A percentile compares a stretch with the other conserved stretches of the same genome.
phyloP scores from a whole-genome alignment of 164 flowering plant genomes.

The Tetrastigma voinierianum region DNA sequence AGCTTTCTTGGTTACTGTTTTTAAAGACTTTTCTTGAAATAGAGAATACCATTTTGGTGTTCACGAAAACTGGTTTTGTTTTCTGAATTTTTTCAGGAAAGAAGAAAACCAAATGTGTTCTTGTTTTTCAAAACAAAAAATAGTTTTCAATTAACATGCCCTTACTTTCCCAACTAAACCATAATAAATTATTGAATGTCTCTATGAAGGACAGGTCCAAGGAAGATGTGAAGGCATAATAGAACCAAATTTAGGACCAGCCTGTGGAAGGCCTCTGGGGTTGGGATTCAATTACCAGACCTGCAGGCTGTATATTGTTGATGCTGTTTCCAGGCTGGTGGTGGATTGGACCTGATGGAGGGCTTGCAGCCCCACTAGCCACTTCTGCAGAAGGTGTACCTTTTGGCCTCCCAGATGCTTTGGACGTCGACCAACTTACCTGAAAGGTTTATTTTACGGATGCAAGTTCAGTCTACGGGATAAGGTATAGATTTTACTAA shows the following conservation, averaged over 20 bases:
- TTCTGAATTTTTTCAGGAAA: background rate
- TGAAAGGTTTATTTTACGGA: conserved; percentile 29
- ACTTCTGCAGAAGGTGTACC: conserved; percentile 16
- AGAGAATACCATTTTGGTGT: too few relatives aligned
- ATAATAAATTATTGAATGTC: background rate
- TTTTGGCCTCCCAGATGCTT: conserved; percentile 12
- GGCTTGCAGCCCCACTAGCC: conserved; percentile 16
- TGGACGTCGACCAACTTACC: conserved; percentile 18
- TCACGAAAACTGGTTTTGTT: background rate
- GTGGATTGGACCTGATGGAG: conserved; percentile 27
- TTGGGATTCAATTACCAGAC: conserved; percentile 29
- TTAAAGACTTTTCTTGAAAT: too few relatives aligned
- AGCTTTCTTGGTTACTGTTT: too few relatives aligned
- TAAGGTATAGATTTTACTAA: conserved; percentile 4
- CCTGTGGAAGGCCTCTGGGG: conserved; percentile 41
- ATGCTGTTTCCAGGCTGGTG: conserved; percentile 37
- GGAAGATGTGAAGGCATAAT: conserved; percentile 14
- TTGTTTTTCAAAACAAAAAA: too few relatives aligned
- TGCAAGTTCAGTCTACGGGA: conserved; percentile 13
- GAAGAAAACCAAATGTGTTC: too few relatives aligned
- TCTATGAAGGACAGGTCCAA: conserved; percentile 10
- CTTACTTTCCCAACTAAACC: background rate
- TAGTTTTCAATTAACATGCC: too few relatives aligned
- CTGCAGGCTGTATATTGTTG: conserved; percentile 36
- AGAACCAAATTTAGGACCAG: conserved; percentile 1